These are phyloP conservation scores for Discostella stelligera DNA, from an alignment of 352 stramenopile species.

Conservation along the genomic window DNA sequence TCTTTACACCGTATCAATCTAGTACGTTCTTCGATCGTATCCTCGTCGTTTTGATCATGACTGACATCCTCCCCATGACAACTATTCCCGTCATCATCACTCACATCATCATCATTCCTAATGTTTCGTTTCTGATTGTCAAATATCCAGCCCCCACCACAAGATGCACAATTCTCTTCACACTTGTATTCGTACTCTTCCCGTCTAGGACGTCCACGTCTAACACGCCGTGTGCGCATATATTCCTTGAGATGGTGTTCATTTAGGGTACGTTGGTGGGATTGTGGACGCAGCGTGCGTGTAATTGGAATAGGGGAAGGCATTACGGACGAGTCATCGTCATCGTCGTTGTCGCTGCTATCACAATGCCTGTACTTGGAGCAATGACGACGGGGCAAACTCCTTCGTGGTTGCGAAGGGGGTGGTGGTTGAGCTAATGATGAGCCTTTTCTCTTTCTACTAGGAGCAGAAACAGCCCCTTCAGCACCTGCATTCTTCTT, in stretches of 20 bases:
- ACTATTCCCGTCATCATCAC: no score
- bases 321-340: neutral
- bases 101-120: neutral
- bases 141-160: conserved; percentile 26
- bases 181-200: conserved; percentile 33
- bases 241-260: conserved; percentile 12
- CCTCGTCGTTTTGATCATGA: neutral
- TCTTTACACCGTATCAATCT: conserved; percentile 37
- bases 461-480: neutral
- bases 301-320: neutral
- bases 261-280: neutral
- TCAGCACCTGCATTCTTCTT: neutral
- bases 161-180: conserved; percentile 25
- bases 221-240: conserved; percentile 2
- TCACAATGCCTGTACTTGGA: neutral
- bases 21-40: conserved; percentile 1
- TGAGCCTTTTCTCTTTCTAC: neutral
- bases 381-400: neutral
- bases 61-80: no score
- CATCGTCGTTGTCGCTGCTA: conserved; percentile 2
- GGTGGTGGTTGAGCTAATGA: neutral
- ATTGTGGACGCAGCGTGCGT: neutral
- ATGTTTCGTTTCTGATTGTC: neutral
- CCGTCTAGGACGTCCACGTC: conserved; percentile 14
- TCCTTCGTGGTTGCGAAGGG: neutral